Percentiles rank a stretch among this genome's conserved stretches.
Conservation (phyloP, 2,329 filamentous ascomycete genomes). For the Exophiala alcalophila region DNA sequence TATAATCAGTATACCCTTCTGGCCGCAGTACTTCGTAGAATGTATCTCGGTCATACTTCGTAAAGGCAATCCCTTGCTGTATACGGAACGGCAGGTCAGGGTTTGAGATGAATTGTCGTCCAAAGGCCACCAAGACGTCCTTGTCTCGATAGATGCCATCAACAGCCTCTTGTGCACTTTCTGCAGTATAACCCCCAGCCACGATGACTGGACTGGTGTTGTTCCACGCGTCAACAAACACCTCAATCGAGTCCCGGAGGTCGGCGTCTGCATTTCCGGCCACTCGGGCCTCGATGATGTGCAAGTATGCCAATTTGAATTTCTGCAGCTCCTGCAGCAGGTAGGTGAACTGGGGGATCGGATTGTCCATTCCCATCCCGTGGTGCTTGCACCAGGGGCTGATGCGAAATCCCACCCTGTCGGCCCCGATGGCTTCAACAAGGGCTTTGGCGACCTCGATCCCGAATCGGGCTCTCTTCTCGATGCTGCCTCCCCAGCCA, state of each 20-base stretch:
- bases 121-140: constrained; percentile 50
- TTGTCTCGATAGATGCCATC: constrained; percentile 40
- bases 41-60: constrained; percentile 17
- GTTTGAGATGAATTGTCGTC: constrained; percentile 50
- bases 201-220: constrained; percentile 48
- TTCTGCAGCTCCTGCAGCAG: constrained; percentile 52
- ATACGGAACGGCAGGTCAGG: constrained; percentile 49
- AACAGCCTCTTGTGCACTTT: constrained; percentile 46
- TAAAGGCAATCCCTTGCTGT: constrained; percentile 34
- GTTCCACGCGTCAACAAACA: constrained; percentile 40
- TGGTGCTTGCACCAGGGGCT: constrained; percentile 50
- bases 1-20: constrained; percentile 14
- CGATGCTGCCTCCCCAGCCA: constrained; percentile 49
- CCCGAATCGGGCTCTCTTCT: constrained; percentile 54
- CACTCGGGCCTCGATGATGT: constrained; percentile 52
- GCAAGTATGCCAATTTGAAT: constrained; percentile 59
- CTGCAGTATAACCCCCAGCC: constrained; percentile 47
- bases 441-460: constrained; percentile 46
- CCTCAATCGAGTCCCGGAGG: constrained; percentile 6
- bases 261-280: constrained; percentile 3
- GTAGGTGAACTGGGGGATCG: constrained; percentile 58
- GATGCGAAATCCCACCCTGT: constrained; percentile 47
- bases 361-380: constrained; percentile 57
- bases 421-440: constrained; percentile 29
- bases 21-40: constrained; percentile 18